Conservation (phyloP, 2,329 filamentous ascomycete species). For the Boeremia exigua region DNA sequence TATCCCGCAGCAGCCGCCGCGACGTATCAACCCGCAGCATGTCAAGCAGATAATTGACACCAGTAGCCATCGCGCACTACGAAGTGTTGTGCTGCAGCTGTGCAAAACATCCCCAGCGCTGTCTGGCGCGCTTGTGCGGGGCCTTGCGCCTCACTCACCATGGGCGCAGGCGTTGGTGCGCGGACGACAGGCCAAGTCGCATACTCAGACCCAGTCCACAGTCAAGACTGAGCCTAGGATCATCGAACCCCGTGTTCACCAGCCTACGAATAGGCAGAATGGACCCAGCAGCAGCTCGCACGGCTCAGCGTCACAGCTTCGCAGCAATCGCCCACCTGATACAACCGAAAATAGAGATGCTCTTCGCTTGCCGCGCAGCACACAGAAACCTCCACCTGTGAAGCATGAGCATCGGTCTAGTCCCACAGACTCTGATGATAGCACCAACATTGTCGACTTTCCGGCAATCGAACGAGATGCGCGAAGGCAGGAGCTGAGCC, state of each 20-base stretch:
- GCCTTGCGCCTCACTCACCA: constrained; percentile 39
- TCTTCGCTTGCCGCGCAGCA: background rate
- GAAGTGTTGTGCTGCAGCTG: constrained; percentile 33
- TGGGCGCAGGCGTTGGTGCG: constrained; percentile 32
- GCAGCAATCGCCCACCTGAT: background rate
- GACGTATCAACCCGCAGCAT: constrained; percentile 32
- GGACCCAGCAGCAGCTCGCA: background rate
- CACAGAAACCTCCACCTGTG: constrained; percentile 2
- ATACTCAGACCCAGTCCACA: background rate
- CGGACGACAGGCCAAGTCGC: constrained; percentile 9
- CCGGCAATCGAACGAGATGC: constrained; percentile 5
- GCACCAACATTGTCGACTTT: constrained; percentile 16
- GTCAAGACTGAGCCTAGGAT: constrained; percentile 10
- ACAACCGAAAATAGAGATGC: background rate
- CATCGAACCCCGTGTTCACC: constrained; percentile 5
- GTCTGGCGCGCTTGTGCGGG: constrained; percentile 40
- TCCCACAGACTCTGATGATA: constrained; percentile 16
- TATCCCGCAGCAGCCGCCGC: constrained; percentile 5
- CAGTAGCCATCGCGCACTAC: constrained; percentile 24
- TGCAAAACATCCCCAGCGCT: constrained; percentile 42
- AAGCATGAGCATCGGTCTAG: constrained; percentile 16
- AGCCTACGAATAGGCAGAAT: constrained; percentile 16
- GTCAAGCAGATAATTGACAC: constrained; percentile 37
- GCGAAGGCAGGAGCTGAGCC: background rate
- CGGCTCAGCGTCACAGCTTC: background rate